These are phyloP conservation scores for Cyberlindnera veronae DNA, from an alignment of 805 yeast species.

Conservation along the genomic window DNA sequence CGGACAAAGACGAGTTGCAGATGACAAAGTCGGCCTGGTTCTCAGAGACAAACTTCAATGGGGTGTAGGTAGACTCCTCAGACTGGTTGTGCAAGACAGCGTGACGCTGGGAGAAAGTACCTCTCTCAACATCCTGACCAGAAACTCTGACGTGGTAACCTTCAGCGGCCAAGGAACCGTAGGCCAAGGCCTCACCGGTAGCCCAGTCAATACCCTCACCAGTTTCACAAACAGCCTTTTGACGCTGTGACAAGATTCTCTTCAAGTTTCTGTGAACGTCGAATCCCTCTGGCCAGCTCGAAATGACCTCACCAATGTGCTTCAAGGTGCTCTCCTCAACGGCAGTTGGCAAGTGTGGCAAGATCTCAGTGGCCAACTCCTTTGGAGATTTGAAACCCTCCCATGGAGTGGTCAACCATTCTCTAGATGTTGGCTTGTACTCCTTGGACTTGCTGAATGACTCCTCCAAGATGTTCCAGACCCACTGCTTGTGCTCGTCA, in stretches of 20 bases:
- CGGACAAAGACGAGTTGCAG: conserved; percentile 93
- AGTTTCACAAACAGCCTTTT: conserved; percentile 76
- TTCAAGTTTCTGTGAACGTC: conserved; percentile 92
- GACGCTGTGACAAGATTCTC: conserved; percentile 86
- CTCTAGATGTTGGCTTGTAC: conserved; percentile 85
- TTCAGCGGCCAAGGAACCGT: conserved; percentile 86
- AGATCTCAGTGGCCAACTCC: conserved; percentile 90
- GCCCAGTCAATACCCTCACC: conserved; percentile 99
- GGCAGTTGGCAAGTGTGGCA: conserved; percentile 96
- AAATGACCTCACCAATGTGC: conserved; percentile 72
- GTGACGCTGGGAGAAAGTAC: conserved; percentile 99
- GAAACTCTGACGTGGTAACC: conserved; percentile 96
- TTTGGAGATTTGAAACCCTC: conserved; percentile 97
- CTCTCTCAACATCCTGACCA: conserved; percentile 99
- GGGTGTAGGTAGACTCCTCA: conserved; percentile 78
- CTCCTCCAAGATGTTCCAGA: conserved; percentile 91
- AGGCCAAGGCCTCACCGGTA: conserved; percentile 98
- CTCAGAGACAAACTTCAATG: conserved; percentile 74
- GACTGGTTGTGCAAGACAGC: conserved; percentile 96
- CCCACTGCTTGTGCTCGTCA: conserved; percentile 96
- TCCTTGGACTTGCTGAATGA: conserved; percentile 86
- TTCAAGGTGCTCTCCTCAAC: conserved; percentile 68
- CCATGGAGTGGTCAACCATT: conserved; percentile 99
- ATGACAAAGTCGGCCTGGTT: conserved; percentile 85
- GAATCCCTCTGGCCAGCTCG: conserved; percentile 83